phyloP scores from a whole-genome alignment of 1,139 yeast genomes.

The Arxiozyma slooffiae region DNA sequence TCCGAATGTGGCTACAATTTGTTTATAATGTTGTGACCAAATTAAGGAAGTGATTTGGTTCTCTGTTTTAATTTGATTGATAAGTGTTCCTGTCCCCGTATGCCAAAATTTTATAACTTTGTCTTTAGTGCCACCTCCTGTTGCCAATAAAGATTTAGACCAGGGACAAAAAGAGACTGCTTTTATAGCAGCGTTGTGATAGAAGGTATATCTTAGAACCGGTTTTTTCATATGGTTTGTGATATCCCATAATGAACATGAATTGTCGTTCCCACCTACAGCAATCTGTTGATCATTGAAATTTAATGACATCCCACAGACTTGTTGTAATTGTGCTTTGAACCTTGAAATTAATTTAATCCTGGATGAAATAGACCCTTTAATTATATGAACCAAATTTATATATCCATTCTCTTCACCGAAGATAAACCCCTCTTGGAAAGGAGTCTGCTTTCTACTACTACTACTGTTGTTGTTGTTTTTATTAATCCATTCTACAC shows the following conservation, averaged over 20 bases:
- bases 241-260: slow-evolving; percentile 60
- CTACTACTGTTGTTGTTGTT: slow-evolving; percentile 20
- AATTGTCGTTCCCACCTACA: slow-evolving; percentile 66
- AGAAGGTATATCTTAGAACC: slow-evolving; percentile 37
- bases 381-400: background rate
- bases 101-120: slow-evolving; percentile 72
- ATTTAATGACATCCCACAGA: slow-evolving; percentile 59
- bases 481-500: slow-evolving; percentile 47
- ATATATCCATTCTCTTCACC: slow-evolving; percentile 62
- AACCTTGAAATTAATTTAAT: slow-evolving; percentile 30
- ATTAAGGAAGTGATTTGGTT: slow-evolving; percentile 71
- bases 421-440: slow-evolving; percentile 36
- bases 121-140: slow-evolving; percentile 79
- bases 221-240: slow-evolving; percentile 34
- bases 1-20: slow-evolving; percentile 73
- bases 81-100: slow-evolving; percentile 59
- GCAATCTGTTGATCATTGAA: slow-evolving; percentile 44
- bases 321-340: slow-evolving; percentile 52
- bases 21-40: slow-evolving; percentile 60
- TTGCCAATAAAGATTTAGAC: slow-evolving; percentile 60
- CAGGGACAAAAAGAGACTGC: slow-evolving; percentile 77
- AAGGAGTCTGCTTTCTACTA: background rate
- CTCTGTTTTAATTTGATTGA: slow-evolving; percentile 45
- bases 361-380: background rate
- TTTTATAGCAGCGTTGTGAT: slow-evolving; percentile 71